These are phyloP conservation scores for Bertia moriformis DNA, from an alignment of 2,329 filamentous ascomycete species.

Conservation along the genomic window DNA sequence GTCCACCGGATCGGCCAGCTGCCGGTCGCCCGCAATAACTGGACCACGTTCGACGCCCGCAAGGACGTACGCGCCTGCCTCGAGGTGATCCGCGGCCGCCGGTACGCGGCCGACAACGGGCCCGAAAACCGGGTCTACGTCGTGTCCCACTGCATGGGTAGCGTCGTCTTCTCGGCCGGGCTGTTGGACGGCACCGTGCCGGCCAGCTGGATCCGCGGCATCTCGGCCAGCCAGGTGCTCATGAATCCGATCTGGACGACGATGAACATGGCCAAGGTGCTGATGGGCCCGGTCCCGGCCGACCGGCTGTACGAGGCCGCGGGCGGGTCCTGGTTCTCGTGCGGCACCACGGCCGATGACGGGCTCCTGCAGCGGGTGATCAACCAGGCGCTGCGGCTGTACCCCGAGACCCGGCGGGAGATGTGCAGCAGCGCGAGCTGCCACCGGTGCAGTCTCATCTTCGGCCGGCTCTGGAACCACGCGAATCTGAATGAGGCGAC, in stretches of 20 bases:
- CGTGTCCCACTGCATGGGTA: slow-evolving; percentile 49
- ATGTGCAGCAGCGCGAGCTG: slow-evolving; percentile 47
- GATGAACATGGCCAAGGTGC: slow-evolving; percentile 40
- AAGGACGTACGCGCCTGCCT: slow-evolving; percentile 42
- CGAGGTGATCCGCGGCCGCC: slow-evolving; percentile 27
- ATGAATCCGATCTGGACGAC: slow-evolving; percentile 44
- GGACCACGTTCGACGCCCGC: slow-evolving; percentile 44
- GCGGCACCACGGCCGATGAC: slow-evolving; percentile 28
- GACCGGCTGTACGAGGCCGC: slow-evolving; percentile 30
- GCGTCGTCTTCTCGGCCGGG: slow-evolving; percentile 40
- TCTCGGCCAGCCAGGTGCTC: slow-evolving; percentile 47
- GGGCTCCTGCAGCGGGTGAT: slow-evolving; percentile 30
- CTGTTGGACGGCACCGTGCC: slow-evolving; percentile 47
- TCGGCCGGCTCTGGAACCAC: slow-evolving; percentile 52
- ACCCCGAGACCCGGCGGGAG: slow-evolving; percentile 36
- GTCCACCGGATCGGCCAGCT: slow-evolving; percentile 43
- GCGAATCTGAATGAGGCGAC: slow-evolving; percentile 51
- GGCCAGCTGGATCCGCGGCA: slow-evolving; percentile 36
- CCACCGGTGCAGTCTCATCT: slow-evolving; percentile 43
- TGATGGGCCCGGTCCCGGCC: slow-evolving; percentile 28
- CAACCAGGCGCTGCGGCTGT: slow-evolving; percentile 41
- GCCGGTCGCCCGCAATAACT: slow-evolving; percentile 30
- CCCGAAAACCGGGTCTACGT: slow-evolving; percentile 31
- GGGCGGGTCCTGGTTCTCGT: slow-evolving; percentile 39
- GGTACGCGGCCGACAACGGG: slow-evolving; percentile 12